Conservation (phyloP, 768 basidiomycete species). For the Obba rivulosa region DNA sequence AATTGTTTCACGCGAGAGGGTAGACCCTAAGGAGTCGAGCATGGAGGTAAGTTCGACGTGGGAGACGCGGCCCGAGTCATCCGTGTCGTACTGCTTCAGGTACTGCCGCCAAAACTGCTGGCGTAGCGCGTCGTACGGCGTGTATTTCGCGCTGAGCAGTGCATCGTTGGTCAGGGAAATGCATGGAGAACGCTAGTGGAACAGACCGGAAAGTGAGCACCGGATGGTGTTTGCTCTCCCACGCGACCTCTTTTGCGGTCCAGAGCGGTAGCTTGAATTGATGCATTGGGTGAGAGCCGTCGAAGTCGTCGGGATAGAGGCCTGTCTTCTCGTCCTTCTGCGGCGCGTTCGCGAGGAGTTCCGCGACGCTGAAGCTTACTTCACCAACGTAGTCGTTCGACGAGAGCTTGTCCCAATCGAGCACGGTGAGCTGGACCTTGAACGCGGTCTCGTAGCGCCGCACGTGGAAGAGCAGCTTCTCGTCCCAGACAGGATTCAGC, state of each 20-base stretch:
- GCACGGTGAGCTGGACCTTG: conserved; percentile 73
- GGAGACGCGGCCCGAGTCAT: conserved; percentile 70
- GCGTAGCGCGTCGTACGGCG: conserved; percentile 88
- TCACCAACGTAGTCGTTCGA: conserved; percentile 89
- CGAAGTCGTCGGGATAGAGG: conserved; percentile 46
- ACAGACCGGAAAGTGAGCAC: conserved; percentile 59
- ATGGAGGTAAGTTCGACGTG: conserved; percentile 88
- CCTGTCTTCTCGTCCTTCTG: conserved; percentile 48
- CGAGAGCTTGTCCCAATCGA: conserved; percentile 95
- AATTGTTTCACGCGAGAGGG: conserved; percentile 74
- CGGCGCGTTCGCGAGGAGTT: conserved; percentile 49
- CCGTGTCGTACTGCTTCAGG: conserved; percentile 84
- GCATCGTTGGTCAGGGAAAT: conserved; percentile 7
- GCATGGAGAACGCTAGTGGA: not conserved
- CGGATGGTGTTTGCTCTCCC: conserved; percentile 73
- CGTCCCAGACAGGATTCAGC: conserved; percentile 87
- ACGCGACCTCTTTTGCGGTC: conserved; percentile 56
- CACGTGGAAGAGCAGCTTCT: conserved; percentile 94
- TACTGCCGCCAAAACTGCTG: conserved; percentile 90
- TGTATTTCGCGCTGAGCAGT: conserved; percentile 75
- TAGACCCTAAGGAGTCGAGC: conserved; percentile 96
- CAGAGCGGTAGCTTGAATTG: conserved; percentile 63
- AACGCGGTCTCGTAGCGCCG: conserved; percentile 78
- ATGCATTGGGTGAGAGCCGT: conserved; percentile 58
- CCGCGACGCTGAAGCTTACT: conserved; percentile 60